phyloP scores from a whole-genome alignment of 1,139 yeast genomes.

The Saccharomyces hybrid region DNA sequence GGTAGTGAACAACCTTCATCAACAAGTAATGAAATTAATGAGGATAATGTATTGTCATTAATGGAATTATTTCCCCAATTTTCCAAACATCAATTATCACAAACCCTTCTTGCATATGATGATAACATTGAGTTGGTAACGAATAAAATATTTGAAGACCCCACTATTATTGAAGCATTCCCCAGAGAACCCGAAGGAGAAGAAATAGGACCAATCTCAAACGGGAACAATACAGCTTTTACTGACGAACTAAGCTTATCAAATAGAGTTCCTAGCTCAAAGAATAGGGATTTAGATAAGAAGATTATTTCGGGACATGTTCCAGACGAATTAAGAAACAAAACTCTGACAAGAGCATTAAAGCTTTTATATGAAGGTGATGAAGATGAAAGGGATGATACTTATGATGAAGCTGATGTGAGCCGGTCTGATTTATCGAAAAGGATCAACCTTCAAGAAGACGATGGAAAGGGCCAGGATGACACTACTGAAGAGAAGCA shows the following conservation, averaged over 20 bases:
- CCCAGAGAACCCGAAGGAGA: constrained; percentile 11
- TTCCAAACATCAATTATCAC: constrained; percentile 38
- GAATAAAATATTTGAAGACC: constrained; percentile 51
- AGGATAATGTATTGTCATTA: constrained; percentile 39
- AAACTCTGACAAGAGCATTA: constrained; percentile 56
- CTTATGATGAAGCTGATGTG: constrained; percentile 66
- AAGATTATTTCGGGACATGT: constrained; percentile 19
- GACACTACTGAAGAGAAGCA: constrained; percentile 15
- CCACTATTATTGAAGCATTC: constrained; percentile 14
- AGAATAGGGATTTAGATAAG: constrained; percentile 12
- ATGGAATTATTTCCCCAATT: constrained; percentile 55
- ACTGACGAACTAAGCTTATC: neutral
- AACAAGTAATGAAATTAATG: constrained; percentile 7
- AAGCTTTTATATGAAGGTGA: constrained; percentile 60
- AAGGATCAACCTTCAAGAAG: constrained; percentile 6
- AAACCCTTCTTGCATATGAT: constrained; percentile 41
- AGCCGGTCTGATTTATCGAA: constrained; percentile 11
- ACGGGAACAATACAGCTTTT: constrained; percentile 3
- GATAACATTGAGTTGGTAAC: constrained; percentile 53
- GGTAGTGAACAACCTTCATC: neutral
- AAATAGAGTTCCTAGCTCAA: neutral
- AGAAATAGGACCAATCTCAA: constrained; percentile 1
- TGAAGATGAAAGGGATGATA: constrained; percentile 62
- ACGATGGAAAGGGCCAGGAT: neutral
- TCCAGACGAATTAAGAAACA: constrained; percentile 43